Conservation (phyloP, 352 stramenopile genomes). For the Globisporangium perplexum region DNA sequence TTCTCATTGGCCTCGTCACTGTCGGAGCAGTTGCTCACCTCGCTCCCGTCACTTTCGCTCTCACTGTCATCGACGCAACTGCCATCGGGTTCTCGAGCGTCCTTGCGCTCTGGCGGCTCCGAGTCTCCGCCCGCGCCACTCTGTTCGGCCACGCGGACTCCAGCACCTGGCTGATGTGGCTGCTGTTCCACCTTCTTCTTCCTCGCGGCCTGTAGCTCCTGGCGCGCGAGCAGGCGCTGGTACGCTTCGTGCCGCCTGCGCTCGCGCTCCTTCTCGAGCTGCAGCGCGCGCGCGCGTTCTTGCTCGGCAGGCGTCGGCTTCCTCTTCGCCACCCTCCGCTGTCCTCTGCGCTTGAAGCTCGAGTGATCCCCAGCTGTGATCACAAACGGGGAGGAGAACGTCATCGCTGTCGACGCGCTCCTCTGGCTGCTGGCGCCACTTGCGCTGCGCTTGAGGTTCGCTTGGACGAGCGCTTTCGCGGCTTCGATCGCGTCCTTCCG, state of each 20-base stretch:
- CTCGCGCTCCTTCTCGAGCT: constrained; percentile 44
- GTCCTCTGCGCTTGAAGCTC: constrained; percentile 20
- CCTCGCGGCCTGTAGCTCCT: constrained; percentile 40
- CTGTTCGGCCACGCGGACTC: not conserved
- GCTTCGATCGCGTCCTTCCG: constrained; percentile 27
- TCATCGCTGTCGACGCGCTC: constrained; percentile 4
- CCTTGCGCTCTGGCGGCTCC: not conserved
- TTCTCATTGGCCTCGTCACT: constrained; percentile 49
- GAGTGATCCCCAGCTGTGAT: constrained; percentile 31
- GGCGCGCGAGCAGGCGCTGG: constrained; percentile 48
- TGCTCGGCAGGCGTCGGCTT: constrained; percentile 28
- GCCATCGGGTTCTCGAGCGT: not conserved
- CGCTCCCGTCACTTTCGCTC: constrained; percentile 46
- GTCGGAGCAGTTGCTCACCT: constrained; percentile 69
- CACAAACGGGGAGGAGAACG: constrained; percentile 24
- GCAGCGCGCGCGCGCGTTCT: constrained; percentile 10
- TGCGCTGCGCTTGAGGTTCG: constrained; percentile 9
- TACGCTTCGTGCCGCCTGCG: constrained; percentile 43
- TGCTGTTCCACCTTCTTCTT: constrained; percentile 2
- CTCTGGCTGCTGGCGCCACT: constrained; percentile 3
- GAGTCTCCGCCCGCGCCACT: too few relatives aligned
- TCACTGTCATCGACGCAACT: constrained; percentile 10
- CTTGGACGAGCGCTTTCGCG: constrained; percentile 28
- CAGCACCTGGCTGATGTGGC: too few relatives aligned
- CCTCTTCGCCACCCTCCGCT: constrained; percentile 13